A percentile compares a stretch with the other conserved stretches of the same genome.
These are phyloP conservation scores for Ascochyta rabiei DNA, from an alignment of 2,329 filamentous ascomycete genomes.

Conservation along the genomic window DNA sequence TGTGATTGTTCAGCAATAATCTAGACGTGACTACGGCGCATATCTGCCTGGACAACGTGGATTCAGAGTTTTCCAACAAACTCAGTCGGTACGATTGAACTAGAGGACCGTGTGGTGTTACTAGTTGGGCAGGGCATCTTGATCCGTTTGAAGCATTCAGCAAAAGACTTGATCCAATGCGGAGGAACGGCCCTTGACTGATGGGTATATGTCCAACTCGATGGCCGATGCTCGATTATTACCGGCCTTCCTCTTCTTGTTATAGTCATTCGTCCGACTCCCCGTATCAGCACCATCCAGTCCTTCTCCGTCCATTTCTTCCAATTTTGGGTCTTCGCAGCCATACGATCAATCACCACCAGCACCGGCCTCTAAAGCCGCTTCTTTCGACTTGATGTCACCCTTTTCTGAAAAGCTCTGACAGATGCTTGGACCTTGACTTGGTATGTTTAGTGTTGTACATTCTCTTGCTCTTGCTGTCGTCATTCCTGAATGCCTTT, in stretches of 20 bases:
- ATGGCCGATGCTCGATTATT: not conserved
- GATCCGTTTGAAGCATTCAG: not conserved
- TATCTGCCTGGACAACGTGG: slow-evolving; percentile 16
- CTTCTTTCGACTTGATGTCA: not conserved
- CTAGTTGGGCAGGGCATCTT: not conserved
- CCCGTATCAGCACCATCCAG: not conserved
- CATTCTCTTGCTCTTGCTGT: slow-evolving; percentile 6
- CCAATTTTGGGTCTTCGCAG: not conserved
- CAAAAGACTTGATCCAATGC: not conserved
- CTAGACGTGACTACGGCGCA: slow-evolving; percentile 4
- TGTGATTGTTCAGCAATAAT: not conserved
- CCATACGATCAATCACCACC: not conserved
- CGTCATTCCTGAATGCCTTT: slow-evolving; percentile 2
- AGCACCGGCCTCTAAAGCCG: not conserved
- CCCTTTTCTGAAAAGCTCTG: not conserved
- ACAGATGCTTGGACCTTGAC: not conserved
- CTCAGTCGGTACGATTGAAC: not conserved
- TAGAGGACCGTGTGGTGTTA: not conserved
- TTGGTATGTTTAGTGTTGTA: slow-evolving; percentile 1
- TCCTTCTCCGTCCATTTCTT: too few species aligned
- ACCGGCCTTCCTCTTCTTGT: not conserved
- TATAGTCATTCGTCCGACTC: not conserved
- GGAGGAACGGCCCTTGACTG: not conserved
- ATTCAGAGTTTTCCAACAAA: not conserved
- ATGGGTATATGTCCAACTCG: not conserved